These are phyloP conservation scores for Pseudogymnoascus sp. DNA, from an alignment of 2,329 filamentous ascomycete genomes.

Conservation along the genomic window DNA sequence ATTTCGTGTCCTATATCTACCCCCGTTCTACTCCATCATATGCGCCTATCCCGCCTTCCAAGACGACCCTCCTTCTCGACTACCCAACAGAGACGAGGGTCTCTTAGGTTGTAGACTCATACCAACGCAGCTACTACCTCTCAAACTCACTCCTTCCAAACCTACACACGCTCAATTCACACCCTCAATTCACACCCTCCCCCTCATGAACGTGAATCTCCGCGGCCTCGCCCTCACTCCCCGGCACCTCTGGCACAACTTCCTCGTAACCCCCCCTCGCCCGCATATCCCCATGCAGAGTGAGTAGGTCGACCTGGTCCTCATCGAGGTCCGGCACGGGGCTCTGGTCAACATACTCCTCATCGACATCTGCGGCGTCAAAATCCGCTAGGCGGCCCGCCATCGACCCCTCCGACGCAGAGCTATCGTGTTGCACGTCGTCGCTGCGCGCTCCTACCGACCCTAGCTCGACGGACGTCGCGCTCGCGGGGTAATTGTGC, in stretches of 20 bases:
- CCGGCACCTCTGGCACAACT: background rate
- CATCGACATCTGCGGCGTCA: conserved; percentile 16
- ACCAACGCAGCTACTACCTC: background rate
- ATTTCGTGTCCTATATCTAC: background rate
- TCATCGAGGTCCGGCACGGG: conserved; percentile 24
- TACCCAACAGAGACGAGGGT: conserved; percentile 11
- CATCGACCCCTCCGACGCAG: conserved; percentile 18
- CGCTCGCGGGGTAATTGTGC: background rate
- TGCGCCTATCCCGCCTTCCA: background rate
- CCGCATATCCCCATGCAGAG: conserved; percentile 13
- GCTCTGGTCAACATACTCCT: conserved; percentile 20
- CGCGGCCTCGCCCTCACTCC: conserved; percentile 21
- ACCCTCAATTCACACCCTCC: conserved; percentile 23
- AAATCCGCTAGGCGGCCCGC: conserved; percentile 22
- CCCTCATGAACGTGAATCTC: conserved; percentile 28
- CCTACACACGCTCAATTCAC: conserved; percentile 16
- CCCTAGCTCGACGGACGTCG: background rate
- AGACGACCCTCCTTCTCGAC: background rate
- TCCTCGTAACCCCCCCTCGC: background rate
- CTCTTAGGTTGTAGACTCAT: background rate
- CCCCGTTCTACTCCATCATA: background rate
- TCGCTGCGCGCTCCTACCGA: conserved; percentile 19
- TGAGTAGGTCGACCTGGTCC: conserved; percentile 15
- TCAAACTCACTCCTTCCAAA: conserved; percentile 4
- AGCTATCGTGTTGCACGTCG: conserved; percentile 24